These are phyloP conservation scores for Ceratocystiopsis minuta DNA, from an alignment of 2,329 filamentous ascomycete species.

Conservation along the genomic window DNA sequence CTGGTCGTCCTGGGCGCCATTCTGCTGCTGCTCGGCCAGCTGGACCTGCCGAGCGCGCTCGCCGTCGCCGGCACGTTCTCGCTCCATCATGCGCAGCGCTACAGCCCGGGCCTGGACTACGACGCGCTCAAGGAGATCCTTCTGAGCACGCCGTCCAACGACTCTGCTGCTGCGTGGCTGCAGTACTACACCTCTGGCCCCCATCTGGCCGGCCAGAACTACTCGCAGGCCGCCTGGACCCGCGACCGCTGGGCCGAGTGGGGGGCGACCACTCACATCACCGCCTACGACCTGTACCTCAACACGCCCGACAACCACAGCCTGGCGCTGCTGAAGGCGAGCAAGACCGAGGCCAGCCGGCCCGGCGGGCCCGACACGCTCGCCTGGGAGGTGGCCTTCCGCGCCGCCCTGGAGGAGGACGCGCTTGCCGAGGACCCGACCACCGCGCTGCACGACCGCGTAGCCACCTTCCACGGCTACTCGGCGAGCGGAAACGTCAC, in stretches of 20 bases:
- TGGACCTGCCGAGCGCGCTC: neutral
- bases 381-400: constrained; percentile 48
- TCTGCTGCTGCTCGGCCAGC: constrained; percentile 1
- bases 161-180: constrained; percentile 51
- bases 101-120: constrained; percentile 18
- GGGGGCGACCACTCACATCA: constrained; percentile 45
- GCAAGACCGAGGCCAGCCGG: constrained; percentile 12
- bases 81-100: neutral
- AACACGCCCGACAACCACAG: constrained; percentile 61
- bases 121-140: constrained; percentile 38
- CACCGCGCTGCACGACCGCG: constrained; percentile 48
- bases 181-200: constrained; percentile 60
- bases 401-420: constrained; percentile 71
- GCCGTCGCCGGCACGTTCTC: constrained; percentile 1
- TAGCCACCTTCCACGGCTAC: constrained; percentile 91
- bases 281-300: constrained; percentile 57
- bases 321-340: constrained; percentile 43
- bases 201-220: constrained; percentile 61
- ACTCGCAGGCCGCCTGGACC: constrained; percentile 58
- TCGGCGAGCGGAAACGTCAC: constrained; percentile 87
- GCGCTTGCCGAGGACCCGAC: constrained; percentile 69
- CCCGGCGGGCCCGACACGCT: constrained; percentile 4
- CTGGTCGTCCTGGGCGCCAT: constrained; percentile 1
- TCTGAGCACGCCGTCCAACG: constrained; percentile 37
- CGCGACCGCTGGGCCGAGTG: constrained; percentile 54